Percentiles rank a stretch among this genome's conserved stretches.
These are phyloP conservation scores for Ophiostoma australiae DNA, from an alignment of 2,329 filamentous ascomycete genomes.

Conservation along the genomic window DNA sequence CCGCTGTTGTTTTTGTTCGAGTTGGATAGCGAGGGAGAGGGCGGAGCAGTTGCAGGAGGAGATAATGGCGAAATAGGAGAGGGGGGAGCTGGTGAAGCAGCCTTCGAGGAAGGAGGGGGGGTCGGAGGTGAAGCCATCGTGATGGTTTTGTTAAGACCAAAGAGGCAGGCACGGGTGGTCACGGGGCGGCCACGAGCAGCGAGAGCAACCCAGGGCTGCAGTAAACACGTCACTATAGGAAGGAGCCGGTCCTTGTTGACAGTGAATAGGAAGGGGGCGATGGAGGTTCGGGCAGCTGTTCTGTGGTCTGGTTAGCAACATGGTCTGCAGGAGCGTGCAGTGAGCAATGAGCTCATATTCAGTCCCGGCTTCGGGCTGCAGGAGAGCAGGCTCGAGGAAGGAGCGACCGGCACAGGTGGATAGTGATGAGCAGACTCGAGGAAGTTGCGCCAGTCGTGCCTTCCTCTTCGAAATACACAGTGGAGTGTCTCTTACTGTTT, in stretches of 20 bases:
- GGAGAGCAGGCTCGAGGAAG: constrained; percentile 5
- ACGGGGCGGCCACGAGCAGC: background rate
- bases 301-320: background rate
- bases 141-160: background rate
- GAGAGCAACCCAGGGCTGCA: background rate
- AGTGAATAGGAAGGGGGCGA: background rate
- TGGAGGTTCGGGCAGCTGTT: background rate
- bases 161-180: constrained; percentile 1
- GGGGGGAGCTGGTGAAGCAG: constrained; percentile 16
- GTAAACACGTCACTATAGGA: constrained; percentile 9
- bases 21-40: background rate
- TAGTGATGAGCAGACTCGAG: background rate
- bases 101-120: constrained; percentile 4
- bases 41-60: background rate
- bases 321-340: background rate
- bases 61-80: constrained; percentile 7
- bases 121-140: constrained; percentile 15
- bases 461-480: constrained; percentile 11
- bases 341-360: background rate
- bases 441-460: constrained; percentile 9
- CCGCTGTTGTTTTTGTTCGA: background rate
- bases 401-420: constrained; percentile 7
- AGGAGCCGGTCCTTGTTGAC: background rate
- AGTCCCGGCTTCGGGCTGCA: background rate
- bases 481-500: background rate